Conservation (phyloP, 768 basidiomycete species). For the Rhizopogon roseolus region DNA sequence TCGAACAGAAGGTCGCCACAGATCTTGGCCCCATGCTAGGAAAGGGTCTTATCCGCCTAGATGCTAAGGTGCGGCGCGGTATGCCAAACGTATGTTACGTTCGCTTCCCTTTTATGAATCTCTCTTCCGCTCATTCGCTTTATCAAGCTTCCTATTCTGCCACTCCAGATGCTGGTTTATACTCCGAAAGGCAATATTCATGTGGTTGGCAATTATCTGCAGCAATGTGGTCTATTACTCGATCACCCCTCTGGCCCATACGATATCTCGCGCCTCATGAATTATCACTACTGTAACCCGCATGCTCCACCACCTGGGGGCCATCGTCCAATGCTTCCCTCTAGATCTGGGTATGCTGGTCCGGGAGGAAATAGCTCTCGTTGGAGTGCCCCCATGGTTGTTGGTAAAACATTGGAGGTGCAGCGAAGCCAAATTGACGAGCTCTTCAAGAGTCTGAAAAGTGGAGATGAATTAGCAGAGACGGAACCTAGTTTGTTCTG, state of each 20-base stretch:
- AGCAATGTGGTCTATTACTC: slow-evolving; percentile 62
- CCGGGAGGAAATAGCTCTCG: slow-evolving; percentile 35
- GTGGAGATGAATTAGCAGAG: slow-evolving; percentile 82
- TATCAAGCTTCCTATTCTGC: slow-evolving; percentile 71
- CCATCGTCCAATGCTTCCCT: slow-evolving; percentile 38
- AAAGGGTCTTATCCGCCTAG: slow-evolving; percentile 76
- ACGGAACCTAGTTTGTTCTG: slow-evolving; percentile 72
- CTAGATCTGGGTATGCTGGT: slow-evolving; percentile 36
- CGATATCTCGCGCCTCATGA: slow-evolving; percentile 53
- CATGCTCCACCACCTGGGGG: slow-evolving; percentile 80
- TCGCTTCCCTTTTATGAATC: slow-evolving; percentile 7
- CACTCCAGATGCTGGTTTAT: slow-evolving; percentile 83
- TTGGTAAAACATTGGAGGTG: slow-evolving; percentile 81
- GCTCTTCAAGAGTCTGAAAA: slow-evolving; percentile 83
- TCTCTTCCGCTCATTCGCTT: slow-evolving; percentile 11
- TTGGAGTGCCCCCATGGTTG: slow-evolving; percentile 53
- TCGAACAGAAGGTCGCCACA: slow-evolving; percentile 82
- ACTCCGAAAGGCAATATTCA: slow-evolving; percentile 92
- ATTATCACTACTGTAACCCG: slow-evolving; percentile 80
- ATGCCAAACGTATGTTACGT: slow-evolving; percentile 45
- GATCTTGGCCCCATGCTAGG: slow-evolving; percentile 79
- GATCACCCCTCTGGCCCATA: slow-evolving; percentile 75
- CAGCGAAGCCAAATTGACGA: slow-evolving; percentile 93
- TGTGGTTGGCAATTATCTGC: slow-evolving; percentile 74
- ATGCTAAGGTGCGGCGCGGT: slow-evolving; percentile 69